Percentiles rank a stretch among this genome's conserved stretches.
Evolutionary conservation across 2,329 filamentous ascomycete genomes (phyloP).

Genomic region (Coniochaeta ligniaria): DNA sequence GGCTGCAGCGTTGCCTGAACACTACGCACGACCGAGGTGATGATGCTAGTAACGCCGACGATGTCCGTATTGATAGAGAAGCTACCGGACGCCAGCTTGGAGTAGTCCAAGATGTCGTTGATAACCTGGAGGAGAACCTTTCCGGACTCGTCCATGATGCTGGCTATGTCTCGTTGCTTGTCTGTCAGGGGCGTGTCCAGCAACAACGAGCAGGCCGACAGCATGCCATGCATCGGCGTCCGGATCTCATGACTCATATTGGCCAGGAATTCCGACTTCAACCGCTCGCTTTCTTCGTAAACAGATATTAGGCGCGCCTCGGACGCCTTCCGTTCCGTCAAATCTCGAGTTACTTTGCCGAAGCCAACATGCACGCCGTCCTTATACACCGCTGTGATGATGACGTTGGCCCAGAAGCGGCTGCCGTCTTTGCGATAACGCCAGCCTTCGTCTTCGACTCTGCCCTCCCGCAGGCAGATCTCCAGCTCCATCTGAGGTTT

Average conservation of each 20-base stretch:
- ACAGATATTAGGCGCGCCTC: constrained; percentile 48
- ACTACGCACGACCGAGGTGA: constrained; percentile 41
- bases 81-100: constrained; percentile 52
- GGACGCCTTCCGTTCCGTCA: constrained; percentile 47
- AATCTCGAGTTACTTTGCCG: constrained; percentile 50
- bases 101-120: constrained; percentile 62
- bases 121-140: constrained; percentile 53
- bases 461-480: constrained; percentile 45
- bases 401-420: constrained; percentile 53
- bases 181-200: constrained; percentile 43
- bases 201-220: constrained; percentile 50
- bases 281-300: constrained; percentile 54
- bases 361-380: constrained; percentile 47
- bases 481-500: constrained; percentile 46
- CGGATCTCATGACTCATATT: constrained; percentile 60
- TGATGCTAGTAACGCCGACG: constrained; percentile 36
- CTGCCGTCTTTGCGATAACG: constrained; percentile 50
- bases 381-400: constrained; percentile 49
- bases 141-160: constrained; percentile 53
- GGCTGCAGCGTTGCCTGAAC: constrained; percentile 38
- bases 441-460: constrained; percentile 54
- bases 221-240: constrained; percentile 58
- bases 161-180: constrained; percentile 48
- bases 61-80: constrained; percentile 49
- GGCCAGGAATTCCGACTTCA: constrained; percentile 55